Conservation (phyloP, 1,139 yeast genomes). For the Pichia sp. region DNA sequence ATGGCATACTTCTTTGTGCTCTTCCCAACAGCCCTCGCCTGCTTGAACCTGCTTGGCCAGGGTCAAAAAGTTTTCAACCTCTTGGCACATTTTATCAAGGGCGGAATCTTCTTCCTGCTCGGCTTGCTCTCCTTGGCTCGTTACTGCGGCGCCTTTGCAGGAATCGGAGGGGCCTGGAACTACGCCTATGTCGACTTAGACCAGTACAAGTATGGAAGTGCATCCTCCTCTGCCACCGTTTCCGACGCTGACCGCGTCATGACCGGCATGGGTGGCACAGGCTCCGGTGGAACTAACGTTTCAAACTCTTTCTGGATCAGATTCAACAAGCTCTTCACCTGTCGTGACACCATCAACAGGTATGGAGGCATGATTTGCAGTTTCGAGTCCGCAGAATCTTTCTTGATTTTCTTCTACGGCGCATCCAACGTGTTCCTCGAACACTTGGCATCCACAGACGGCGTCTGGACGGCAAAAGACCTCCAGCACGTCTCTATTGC, state of each 20-base stretch:
- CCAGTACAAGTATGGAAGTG: not conserved
- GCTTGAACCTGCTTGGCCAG: slow-evolving; percentile 66
- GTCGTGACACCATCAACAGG: slow-evolving; percentile 3
- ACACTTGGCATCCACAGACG: slow-evolving; percentile 72
- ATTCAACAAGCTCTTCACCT: slow-evolving; percentile 3
- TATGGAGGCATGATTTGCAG: slow-evolving; percentile 43
- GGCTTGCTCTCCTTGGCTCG: slow-evolving; percentile 79
- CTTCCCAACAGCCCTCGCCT: slow-evolving; percentile 71
- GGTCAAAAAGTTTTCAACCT: slow-evolving; percentile 68
- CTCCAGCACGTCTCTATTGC: slow-evolving; percentile 95
- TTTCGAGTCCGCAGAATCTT: slow-evolving; percentile 82
- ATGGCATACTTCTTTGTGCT: slow-evolving; percentile 58
- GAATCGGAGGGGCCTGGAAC: slow-evolving; percentile 93
- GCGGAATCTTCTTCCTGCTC: slow-evolving; percentile 76
- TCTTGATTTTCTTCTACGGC: slow-evolving; percentile 81
- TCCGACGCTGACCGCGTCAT: not conserved
- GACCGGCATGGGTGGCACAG: slow-evolving; percentile 13
- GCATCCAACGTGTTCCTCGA: slow-evolving; percentile 84
- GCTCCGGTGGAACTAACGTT: slow-evolving; percentile 12
- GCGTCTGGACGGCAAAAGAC: slow-evolving; percentile 87
- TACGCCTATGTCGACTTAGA: slow-evolving; percentile 39
- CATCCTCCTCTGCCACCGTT: slow-evolving; percentile 14
- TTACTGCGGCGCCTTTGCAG: slow-evolving; percentile 75
- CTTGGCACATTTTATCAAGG: slow-evolving; percentile 93
- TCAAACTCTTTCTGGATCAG: slow-evolving; percentile 8